Conservation (phyloP, 75 land plant species). For the Picea glauca region DNA sequence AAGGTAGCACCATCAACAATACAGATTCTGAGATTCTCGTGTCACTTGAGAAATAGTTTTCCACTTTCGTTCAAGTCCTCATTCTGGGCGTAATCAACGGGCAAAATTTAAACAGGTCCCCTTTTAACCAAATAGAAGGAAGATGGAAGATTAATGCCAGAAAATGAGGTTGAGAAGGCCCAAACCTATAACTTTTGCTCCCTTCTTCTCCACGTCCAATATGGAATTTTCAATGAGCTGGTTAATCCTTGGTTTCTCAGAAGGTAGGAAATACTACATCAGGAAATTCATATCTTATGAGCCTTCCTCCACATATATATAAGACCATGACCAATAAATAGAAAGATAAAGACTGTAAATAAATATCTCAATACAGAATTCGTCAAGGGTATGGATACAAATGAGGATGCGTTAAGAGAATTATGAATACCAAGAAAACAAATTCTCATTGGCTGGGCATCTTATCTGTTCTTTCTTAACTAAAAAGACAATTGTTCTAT, state of each 20-base stretch:
- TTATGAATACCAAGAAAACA: neutral
- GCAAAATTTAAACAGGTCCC: no score
- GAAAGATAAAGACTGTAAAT: neutral
- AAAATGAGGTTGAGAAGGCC: conserved; percentile 45
- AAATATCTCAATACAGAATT: neutral
- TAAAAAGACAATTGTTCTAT: no score
- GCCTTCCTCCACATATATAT: neutral
- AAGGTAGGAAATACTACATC: conserved; percentile 42
- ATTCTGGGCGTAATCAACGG: no score
- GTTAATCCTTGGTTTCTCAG: conserved; percentile 47
- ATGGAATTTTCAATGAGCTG: conserved; percentile 64
- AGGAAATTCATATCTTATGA: no score
- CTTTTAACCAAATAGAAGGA: no score
- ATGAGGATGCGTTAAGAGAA: neutral
- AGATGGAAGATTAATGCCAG: no score
- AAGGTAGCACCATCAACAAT: conserved; percentile 12
- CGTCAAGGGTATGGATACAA: neutral
- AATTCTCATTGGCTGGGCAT: no score
- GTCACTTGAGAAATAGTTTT: no score
- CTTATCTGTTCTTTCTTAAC: no score
- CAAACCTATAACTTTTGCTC: conserved; percentile 53
- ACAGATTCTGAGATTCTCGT: no score
- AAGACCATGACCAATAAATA: neutral
- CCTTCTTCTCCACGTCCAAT: conserved; percentile 42
- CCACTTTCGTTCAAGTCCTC: no score